A percentile compares a stretch with the other conserved stretches of the same genome.
These are phyloP conservation scores for Aspergillus sclerotioniger DNA, from an alignment of 495 filamentous ascomycete species.

Conservation along the genomic window DNA sequence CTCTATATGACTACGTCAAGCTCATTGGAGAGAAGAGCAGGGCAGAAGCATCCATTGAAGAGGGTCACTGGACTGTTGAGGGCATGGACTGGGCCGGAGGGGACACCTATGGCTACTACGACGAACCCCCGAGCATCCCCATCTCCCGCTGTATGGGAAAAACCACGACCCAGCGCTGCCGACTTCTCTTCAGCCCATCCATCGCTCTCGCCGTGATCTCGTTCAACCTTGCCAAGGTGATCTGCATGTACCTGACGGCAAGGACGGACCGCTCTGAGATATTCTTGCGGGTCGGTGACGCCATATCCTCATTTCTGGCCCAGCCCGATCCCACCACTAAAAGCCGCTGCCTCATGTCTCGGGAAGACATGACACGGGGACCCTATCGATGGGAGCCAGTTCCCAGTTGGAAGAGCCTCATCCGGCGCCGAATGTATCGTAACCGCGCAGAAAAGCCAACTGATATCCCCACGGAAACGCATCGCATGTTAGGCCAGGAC, in stretches of 20 bases:
- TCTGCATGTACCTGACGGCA: constrained; percentile 11
- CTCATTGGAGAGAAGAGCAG: not conserved
- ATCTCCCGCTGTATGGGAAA: constrained; percentile 8
- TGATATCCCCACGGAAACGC: not conserved
- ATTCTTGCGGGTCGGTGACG: constrained; percentile 26
- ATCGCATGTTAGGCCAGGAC: not conserved
- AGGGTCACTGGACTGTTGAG: not conserved
- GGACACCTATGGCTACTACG: not conserved
- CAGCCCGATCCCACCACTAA: constrained; percentile 22
- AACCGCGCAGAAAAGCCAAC: not conserved
- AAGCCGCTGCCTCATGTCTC: constrained; percentile 19
- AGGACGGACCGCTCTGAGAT: not conserved
- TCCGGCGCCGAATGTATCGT: not conserved
- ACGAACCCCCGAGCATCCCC: not conserved
- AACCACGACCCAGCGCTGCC: not conserved
- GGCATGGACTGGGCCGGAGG: not conserved
- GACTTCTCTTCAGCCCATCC: constrained; percentile 9
- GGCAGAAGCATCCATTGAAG: not conserved
- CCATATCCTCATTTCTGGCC: constrained; percentile 25
- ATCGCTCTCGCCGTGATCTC: constrained; percentile 12
- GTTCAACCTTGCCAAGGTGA: constrained; percentile 17
- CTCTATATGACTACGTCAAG: not conserved
- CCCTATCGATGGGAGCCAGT: constrained; percentile 4
- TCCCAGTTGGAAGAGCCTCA: not conserved
- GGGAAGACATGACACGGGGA: constrained; percentile 10